Percentiles rank a stretch among this genome's conserved stretches.
phyloP scores from a whole-genome alignment of 2,329 filamentous ascomycete species.

The Trichothecium sympodiale region DNA sequence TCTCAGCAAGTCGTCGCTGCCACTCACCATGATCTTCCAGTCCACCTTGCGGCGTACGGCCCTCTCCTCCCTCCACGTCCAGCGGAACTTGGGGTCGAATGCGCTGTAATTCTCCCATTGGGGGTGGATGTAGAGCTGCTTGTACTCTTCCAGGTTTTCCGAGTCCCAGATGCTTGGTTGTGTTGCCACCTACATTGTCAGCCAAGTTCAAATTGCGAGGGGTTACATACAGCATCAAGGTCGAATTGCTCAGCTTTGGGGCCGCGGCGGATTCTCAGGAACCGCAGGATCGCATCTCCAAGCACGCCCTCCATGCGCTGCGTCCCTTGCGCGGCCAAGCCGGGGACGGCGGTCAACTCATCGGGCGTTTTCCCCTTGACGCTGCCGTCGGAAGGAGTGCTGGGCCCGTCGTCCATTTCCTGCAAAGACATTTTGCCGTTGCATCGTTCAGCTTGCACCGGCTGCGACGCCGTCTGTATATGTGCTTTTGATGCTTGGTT shows the following conservation, averaged over 20 bases:
- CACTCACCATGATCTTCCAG: slow-evolving; percentile 24
- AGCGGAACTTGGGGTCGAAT: slow-evolving; percentile 22
- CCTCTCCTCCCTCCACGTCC: slow-evolving; percentile 23
- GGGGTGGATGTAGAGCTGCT: slow-evolving; percentile 20
- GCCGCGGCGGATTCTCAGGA: slow-evolving; percentile 19
- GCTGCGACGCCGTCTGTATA: no score
- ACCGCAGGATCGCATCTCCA: slow-evolving; percentile 20
- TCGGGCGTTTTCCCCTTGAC: no score
- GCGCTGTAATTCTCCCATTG: slow-evolving; percentile 23
- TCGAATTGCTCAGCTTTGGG: slow-evolving; percentile 15
- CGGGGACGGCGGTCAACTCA: slow-evolving; percentile 1
- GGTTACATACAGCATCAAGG: slow-evolving; percentile 15
- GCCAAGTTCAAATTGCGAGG: no score
- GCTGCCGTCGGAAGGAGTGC: no score
- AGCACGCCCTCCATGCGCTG: slow-evolving; percentile 19
- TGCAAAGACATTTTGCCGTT: no score
- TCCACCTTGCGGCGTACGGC: slow-evolving; percentile 20
- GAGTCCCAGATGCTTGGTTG: slow-evolving; percentile 26
- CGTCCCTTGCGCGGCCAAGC: slow-evolving; percentile 13
- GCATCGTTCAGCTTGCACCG: no score
- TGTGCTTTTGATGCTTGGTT: no score
- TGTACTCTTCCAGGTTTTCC: slow-evolving; percentile 21
- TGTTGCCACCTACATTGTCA: slow-evolving; percentile 18
- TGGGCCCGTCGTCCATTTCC: no score
- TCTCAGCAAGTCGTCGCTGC: neutral